Percentiles rank a stretch among this genome's conserved stretches.
phyloP scores from a whole-genome alignment of 805 yeast genomes.

The Sugiyamaella smithiae region DNA sequence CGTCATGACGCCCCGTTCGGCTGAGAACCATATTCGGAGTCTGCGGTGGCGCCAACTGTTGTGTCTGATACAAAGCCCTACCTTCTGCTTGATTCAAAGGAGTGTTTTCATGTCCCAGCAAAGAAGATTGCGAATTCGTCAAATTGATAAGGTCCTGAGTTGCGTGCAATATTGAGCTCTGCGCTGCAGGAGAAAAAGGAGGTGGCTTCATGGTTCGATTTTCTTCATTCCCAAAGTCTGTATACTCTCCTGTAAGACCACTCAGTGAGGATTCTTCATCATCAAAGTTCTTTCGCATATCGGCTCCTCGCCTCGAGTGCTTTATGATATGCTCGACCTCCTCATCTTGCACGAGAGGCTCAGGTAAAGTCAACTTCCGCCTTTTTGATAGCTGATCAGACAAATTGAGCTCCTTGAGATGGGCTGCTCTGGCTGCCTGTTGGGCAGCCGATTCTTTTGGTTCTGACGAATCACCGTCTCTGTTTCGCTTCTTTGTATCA shows the following conservation, averaged over 20 bases:
- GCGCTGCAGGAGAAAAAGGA: slow-evolving; percentile 22
- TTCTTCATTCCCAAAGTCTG: neutral
- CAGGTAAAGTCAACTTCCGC: slow-evolving; percentile 38
- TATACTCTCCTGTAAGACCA: slow-evolving; percentile 14
- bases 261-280: slow-evolving; percentile 20
- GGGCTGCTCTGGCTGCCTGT: slow-evolving; percentile 28
- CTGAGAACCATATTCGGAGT: slow-evolving; percentile 8
- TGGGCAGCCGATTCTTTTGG: slow-evolving; percentile 30
- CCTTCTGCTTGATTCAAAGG: slow-evolving; percentile 15
- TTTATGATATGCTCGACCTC: slow-evolving; percentile 34
- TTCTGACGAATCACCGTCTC: slow-evolving; percentile 22
- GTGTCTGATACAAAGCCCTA: neutral
- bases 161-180: slow-evolving; percentile 37
- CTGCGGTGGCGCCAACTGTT: neutral
- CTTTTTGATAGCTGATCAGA: slow-evolving; percentile 38
- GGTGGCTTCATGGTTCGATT: neutral
- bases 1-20: slow-evolving; percentile 23
- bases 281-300: slow-evolving; percentile 21
- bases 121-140: slow-evolving; percentile 37
- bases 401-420: slow-evolving; percentile 29
- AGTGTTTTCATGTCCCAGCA: slow-evolving; percentile 32
- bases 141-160: slow-evolving; percentile 36
- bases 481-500: slow-evolving; percentile 19
- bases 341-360: slow-evolving; percentile 33
- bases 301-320: slow-evolving; percentile 25